Percentiles rank a stretch among this genome's conserved stretches.
phyloP scores from a whole-genome alignment of 1,139 yeast species.

The Pichia norvegensis region DNA sequence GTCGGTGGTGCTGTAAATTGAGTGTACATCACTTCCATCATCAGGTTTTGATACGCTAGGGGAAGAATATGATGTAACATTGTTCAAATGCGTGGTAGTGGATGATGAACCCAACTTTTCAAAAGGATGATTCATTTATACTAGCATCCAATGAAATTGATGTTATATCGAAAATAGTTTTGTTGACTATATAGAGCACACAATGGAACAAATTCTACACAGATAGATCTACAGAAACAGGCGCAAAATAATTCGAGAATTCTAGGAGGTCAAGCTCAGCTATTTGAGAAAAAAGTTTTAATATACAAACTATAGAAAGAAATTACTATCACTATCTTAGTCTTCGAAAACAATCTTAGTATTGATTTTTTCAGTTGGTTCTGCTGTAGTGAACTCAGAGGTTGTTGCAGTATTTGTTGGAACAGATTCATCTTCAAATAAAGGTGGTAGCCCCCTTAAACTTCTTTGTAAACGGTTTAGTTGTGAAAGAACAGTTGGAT shows the following conservation, averaged over 20 bases:
- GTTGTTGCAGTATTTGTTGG: conserved; percentile 7
- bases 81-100: conserved; percentile 6
- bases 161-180: too few species aligned
- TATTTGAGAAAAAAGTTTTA: neutral
- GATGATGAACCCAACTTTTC: conserved; percentile 1
- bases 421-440: conserved; percentile 23
- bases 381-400: conserved; percentile 15
- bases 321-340: conserved; percentile 17
- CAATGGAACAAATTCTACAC: too few species aligned
- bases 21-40: neutral
- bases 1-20: conserved; percentile 2
- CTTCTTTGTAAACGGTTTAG: conserved; percentile 50
- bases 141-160: neutral
- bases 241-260: neutral
- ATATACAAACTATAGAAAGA: neutral
- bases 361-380: conserved; percentile 13
- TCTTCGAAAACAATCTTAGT: conserved; percentile 19
- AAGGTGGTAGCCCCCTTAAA: conserved; percentile 51
- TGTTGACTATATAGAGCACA: too few species aligned
- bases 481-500: conserved; percentile 35
- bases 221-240: too few species aligned
- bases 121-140: neutral
- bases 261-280: too few species aligned
- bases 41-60: neutral
- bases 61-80: conserved; percentile 6